Evolutionary conservation across 768 basidiomycete genomes (phyloP), one percentile per base, ranked within the genome.

Genomic region (Boletus rubroflammeus): DNA sequence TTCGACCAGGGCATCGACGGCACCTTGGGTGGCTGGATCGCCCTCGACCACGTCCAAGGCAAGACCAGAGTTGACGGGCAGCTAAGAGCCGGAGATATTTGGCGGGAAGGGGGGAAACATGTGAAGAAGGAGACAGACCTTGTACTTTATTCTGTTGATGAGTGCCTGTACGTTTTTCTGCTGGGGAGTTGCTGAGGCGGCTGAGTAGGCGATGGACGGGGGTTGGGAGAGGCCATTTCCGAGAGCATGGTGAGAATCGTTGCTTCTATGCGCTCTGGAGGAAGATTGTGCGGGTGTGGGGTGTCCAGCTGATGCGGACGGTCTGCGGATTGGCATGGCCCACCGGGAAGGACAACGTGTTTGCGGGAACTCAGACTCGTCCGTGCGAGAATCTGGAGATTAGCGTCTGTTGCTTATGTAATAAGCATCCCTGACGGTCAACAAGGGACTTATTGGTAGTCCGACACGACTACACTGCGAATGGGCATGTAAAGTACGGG

Each of bases 21-120:
- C 82, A 65, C 90, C 84, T 58, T 84, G 82, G 0, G 88, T 83
- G 6, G 90, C 83, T 32, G 78, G 73, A 70, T 95, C 92, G 8
- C 76, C 76, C 71, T 96, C 93, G 50, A 95, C 74, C 28, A 81
- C 78, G 63, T 85, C 83, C 54, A 95, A 68, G 13, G 83, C 74
- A 39, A 82, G 75, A 19, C 93, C 93, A 31, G 93, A 93, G 72
- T 91, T 80, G 65, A 83, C 86, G 50, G 93, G 94, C 9, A 97
- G 79, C 94, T 97, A 53, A 17, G 10, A 21, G 63, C 26, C 38
- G 41, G 46, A 38, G 9, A 28, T 5, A 31, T 38, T 14, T 21
- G 19, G 54, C 8, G 47, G 39, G 47, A 35, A 36, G 21, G 14
- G 32, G 5, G 0, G n/a, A 31, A 13, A 47, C 51, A 47, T 53